A percentile compares a stretch with the other conserved stretches of the same genome.
These are phyloP conservation scores for Letharia lupina DNA, from an alignment of 495 filamentous ascomycete genomes.

Conservation along the genomic window DNA sequence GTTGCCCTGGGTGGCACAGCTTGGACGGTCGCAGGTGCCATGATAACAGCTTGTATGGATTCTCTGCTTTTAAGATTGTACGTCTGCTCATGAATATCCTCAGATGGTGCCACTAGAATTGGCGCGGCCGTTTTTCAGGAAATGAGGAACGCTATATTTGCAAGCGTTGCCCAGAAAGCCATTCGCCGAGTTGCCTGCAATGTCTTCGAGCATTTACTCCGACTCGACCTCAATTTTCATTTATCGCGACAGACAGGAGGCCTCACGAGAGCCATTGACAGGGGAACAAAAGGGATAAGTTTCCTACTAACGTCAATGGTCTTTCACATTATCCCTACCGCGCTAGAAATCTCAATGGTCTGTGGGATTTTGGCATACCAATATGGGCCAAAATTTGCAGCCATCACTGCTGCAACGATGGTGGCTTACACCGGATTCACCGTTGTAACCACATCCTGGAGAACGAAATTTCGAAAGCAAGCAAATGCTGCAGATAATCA, in stretches of 20 bases:
- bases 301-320: conserved; percentile 97
- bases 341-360: conserved; percentile 87
- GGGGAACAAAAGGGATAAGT: conserved; percentile 96
- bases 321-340: conserved; percentile 91
- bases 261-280: conserved; percentile 86
- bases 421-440: conserved; percentile 89
- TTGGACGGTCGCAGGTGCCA: conserved; percentile 76
- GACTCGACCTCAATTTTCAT: conserved; percentile 88
- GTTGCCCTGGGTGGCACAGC: conserved; percentile 73
- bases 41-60: conserved; percentile 74
- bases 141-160: conserved; percentile 89
- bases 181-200: conserved; percentile 84
- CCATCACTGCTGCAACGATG: conserved; percentile 88
- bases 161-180: conserved; percentile 92
- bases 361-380: conserved; percentile 90
- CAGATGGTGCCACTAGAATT: conserved; percentile 80
- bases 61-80: background rate
- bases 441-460: conserved; percentile 89
- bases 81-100: conserved; percentile 4
- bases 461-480: conserved; percentile 89
- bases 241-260: conserved; percentile 90
- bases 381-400: conserved; percentile 84
- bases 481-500: conserved; percentile 95
- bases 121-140: conserved; percentile 84
- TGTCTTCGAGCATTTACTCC: conserved; percentile 84